Evolutionary conservation across 1,284 basidiomycete genomes (phyloP).

Genomic region (Moniliella sp.): DNA sequence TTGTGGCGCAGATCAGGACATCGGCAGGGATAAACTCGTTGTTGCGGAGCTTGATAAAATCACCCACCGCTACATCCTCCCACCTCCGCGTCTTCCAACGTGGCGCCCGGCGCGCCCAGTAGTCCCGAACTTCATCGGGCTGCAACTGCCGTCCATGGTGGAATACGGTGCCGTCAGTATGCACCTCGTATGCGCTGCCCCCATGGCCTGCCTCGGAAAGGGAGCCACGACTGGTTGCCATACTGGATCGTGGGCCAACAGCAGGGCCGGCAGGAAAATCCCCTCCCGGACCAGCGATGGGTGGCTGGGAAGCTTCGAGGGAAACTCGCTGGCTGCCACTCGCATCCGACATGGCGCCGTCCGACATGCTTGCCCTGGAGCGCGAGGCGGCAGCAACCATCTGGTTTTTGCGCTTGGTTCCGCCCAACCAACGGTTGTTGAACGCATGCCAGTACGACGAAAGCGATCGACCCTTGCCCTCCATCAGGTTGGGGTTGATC

Average conservation of each 20-base stretch:
- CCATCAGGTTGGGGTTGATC: slow-evolving; percentile 25
- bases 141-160: slow-evolving; percentile 13
- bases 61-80: slow-evolving; percentile 86
- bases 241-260: no score
- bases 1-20: slow-evolving; percentile 77
- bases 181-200: slow-evolving; percentile 14
- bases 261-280: no score
- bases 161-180: slow-evolving; percentile 13
- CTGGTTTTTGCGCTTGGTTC: slow-evolving; percentile 13
- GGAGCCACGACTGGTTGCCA: no score
- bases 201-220: no score
- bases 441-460: slow-evolving; percentile 5
- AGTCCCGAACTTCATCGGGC: slow-evolving; percentile 10
- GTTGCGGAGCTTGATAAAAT: slow-evolving; percentile 73
- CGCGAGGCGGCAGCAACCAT: slow-evolving; percentile 5
- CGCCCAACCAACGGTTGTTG: slow-evolving; percentile 8
- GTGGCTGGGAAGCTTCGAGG: no score
- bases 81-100: slow-evolving; percentile 57
- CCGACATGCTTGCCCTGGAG: no score
- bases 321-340: no score
- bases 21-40: slow-evolving; percentile 81
- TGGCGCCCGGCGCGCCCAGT: slow-evolving; percentile 10
- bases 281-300: no score
- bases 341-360: no score
- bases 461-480: slow-evolving; percentile 12